Evolutionary conservation across 2,329 filamentous ascomycete genomes (phyloP).

Genomic region (Claviceps sp.): DNA sequence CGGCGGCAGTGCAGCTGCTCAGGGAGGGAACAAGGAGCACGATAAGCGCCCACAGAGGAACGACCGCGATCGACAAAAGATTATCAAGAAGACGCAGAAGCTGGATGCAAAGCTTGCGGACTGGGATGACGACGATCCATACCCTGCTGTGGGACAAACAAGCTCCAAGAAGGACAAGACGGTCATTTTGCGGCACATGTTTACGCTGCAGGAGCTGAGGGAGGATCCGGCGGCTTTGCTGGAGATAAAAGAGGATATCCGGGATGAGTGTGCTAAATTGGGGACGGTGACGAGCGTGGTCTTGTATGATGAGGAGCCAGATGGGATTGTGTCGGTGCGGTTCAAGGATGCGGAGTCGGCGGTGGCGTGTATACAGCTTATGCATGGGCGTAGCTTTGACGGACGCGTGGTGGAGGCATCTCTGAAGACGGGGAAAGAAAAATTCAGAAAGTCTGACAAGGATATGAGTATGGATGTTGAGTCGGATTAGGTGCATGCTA

Average conservation of each 20-base stretch:
- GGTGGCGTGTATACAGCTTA: constrained; percentile 54
- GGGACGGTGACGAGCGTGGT: constrained; percentile 85
- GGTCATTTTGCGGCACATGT: constrained; percentile 86
- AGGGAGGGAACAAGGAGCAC: constrained; percentile 18
- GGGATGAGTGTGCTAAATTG: constrained; percentile 76
- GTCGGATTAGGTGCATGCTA: constrained; percentile 12
- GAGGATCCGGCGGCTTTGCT: constrained; percentile 71
- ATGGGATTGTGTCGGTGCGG: constrained; percentile 74
- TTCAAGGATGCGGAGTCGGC: constrained; percentile 64
- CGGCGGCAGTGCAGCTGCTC: constrained; percentile 1
- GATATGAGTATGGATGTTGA: constrained; percentile 31
- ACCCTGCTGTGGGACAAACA: constrained; percentile 27
- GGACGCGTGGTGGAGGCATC: constrained; percentile 59
- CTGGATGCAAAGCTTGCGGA: constrained; percentile 84
- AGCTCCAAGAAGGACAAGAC: constrained; percentile 55
- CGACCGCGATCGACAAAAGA: constrained; percentile 68
- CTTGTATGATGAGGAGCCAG: constrained; percentile 73
- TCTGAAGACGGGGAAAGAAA: constrained; percentile 56
- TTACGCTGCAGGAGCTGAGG: constrained; percentile 71
- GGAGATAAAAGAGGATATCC: constrained; percentile 90
- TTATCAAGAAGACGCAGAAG: constrained; percentile 83
- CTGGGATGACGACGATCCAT: constrained; percentile 83
- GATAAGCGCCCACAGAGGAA: constrained; percentile 31
- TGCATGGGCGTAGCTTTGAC: constrained; percentile 71
- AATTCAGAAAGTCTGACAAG: constrained; percentile 55